phyloP scores from a whole-genome alignment of 1,284 basidiomycete species.

The Sporisorium reilianum region DNA sequence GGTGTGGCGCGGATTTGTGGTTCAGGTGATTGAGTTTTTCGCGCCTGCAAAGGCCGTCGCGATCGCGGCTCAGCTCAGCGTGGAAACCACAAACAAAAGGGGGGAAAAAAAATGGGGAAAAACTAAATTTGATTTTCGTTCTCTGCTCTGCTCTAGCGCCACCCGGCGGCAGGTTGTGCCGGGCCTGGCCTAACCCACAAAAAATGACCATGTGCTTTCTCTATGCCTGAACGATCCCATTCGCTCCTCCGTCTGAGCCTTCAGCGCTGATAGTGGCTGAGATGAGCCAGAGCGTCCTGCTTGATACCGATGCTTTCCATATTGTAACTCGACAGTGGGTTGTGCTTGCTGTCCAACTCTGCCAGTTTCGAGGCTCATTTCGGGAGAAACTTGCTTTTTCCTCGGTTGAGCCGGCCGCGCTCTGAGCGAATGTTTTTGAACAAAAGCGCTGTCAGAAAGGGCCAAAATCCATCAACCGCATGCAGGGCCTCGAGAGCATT shows the following conservation, averaged over 20 bases:
- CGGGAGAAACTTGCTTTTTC: not conserved
- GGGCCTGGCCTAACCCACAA: too few species aligned
- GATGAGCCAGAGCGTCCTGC: too few species aligned
- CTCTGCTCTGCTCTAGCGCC: too few species aligned
- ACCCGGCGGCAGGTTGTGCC: too few species aligned
- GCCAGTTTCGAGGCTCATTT: not conserved
- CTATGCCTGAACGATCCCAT: too few species aligned
- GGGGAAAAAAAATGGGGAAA: too few species aligned
- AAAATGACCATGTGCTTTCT: too few species aligned
- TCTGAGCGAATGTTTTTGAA: not conserved
- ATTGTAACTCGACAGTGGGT: not conserved
- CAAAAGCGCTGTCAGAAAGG: not conserved
- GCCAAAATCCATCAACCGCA: not conserved
- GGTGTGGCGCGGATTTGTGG: not conserved
- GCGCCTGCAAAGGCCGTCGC: not conserved
- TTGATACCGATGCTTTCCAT: too few species aligned
- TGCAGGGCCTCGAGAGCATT: not conserved
- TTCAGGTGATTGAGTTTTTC: too few species aligned
- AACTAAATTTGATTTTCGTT: too few species aligned
- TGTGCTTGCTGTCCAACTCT: conserved; percentile 2
- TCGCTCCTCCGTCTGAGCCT: too few species aligned
- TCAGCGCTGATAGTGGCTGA: too few species aligned
- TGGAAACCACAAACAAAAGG: not conserved
- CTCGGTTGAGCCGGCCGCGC: not conserved
- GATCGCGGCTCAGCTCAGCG: not conserved